Evolutionary conservation across 1,284 basidiomycete genomes (phyloP), one percentile per base, ranked within the genome.

Genomic region (Ustilago crameri): DNA sequence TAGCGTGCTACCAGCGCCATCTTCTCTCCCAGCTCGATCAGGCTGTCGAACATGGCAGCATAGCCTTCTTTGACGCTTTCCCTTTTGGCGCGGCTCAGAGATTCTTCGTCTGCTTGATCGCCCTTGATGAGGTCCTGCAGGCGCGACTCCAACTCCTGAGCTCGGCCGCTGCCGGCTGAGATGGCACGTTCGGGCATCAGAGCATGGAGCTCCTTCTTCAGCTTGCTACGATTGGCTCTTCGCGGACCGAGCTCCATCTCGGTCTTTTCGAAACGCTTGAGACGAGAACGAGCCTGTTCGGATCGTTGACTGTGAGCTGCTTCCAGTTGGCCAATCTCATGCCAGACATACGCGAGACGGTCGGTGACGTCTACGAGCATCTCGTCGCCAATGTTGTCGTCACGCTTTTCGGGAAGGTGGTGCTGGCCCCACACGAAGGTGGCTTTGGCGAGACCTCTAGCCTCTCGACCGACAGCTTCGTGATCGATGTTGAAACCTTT

Each of bases 11-110:
- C 66, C 20, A 79, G 54, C 3, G 78, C 73, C 56, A 78, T 51
- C 59, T 78, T 79, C 35, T 80, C 78, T 18, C 78, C 78, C 44
- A 78, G 73, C 53, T 77, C 75, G 52, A 78, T 76, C 42, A 79
- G 55, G 44, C 72, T 75, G 60, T 80, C 78, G 37, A 79, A 76
- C 54, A 76, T 63, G 51, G 58, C 61, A n/a, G 49, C 43, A 23
- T 70, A 78, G 23, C 65, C 62, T n/a, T 74, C 62, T 37, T 66
- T 61, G 56, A 78, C 50, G 43, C 58, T 63, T 20, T 74, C 54
- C 24, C 78, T 61, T 57, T 79, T 79, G 40, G 57, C 38, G 3
- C 57, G 56, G 45, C 65, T 76, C 17, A 78, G 66, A 8, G 41
- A 68, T 47, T 79, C 77, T 53, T 79, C 77, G 24, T 70, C 63